A percentile compares a stretch with the other conserved stretches of the same genome.
Conservation (phyloP, 2,329 filamentous ascomycete genomes). For the Fusarium decemcellulare region DNA sequence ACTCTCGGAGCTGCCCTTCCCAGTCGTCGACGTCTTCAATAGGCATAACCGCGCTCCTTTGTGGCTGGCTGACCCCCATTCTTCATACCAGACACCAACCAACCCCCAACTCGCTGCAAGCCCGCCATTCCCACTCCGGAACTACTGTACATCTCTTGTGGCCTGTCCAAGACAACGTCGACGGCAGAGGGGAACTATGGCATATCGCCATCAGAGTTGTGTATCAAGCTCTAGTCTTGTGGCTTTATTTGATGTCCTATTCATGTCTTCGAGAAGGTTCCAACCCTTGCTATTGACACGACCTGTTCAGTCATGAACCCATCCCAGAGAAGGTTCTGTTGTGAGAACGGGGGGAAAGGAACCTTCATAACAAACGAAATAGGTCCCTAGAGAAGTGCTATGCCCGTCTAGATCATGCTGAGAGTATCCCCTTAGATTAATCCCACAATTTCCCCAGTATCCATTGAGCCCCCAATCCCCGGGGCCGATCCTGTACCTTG, state of each 20-base stretch:
- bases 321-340: background rate
- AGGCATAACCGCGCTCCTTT: slow-evolving; percentile 23
- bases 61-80: slow-evolving; percentile 33
- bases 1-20: slow-evolving; percentile 12
- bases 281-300: slow-evolving; percentile 2
- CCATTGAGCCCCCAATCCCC: background rate
- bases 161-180: too few relatives aligned
- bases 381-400: too few relatives aligned
- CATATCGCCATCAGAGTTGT: too few relatives aligned
- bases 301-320: background rate
- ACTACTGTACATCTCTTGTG: background rate
- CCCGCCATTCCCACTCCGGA: slow-evolving; percentile 37
- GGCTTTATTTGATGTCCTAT: background rate
- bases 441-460: slow-evolving; percentile 13
- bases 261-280: slow-evolving; percentile 12
- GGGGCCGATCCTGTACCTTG: too few relatives aligned
- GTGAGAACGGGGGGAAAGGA: slow-evolving; percentile 3
- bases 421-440: slow-evolving; percentile 28
- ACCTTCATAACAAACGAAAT: slow-evolving; percentile 10
- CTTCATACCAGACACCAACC: slow-evolving; percentile 21
- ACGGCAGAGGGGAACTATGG: too few relatives aligned
- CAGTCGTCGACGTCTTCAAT: slow-evolving; percentile 14
- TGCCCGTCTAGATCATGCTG: slow-evolving; percentile 28
- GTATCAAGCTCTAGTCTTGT: slow-evolving; percentile 1
- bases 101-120: background rate